Conservation (phyloP, 768 basidiomycete species). For the Termitomyces sp. region DNA sequence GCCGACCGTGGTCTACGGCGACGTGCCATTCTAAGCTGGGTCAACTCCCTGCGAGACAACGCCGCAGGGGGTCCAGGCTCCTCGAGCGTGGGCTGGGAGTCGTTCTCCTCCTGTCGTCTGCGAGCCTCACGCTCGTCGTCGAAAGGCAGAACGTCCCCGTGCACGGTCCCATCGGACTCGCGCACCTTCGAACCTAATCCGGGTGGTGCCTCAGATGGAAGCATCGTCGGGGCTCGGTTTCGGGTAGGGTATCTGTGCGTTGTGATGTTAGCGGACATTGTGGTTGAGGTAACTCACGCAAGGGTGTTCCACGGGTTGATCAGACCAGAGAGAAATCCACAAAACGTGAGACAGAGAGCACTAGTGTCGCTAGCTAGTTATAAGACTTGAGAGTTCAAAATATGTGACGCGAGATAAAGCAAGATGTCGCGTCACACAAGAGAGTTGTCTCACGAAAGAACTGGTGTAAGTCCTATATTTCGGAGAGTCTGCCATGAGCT, state of each 20-base stretch:
- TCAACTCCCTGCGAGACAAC: not conserved
- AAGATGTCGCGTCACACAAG: too few relatives aligned
- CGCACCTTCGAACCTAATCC: not conserved
- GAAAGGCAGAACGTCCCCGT: not conserved
- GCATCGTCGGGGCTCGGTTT: not conserved
- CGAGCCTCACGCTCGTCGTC: not conserved
- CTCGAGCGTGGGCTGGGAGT: not conserved
- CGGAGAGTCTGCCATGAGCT: too few relatives aligned
- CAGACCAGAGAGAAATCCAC: not conserved
- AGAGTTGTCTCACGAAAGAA: too few relatives aligned
- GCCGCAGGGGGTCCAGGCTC: not conserved
- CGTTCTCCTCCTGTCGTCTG: not conserved
- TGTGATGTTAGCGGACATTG: not conserved
- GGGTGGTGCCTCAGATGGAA: fast-evolving
- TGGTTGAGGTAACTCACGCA: not conserved
- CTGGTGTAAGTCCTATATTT: too few relatives aligned
- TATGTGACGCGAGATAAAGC: too few relatives aligned
- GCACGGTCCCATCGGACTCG: not conserved
- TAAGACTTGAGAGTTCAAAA: too few relatives aligned
- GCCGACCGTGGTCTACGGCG: not conserved
- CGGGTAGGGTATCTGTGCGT: not conserved
- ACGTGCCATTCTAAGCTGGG: not conserved
- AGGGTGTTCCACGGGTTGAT: not conserved
- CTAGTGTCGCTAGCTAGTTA: too few relatives aligned
- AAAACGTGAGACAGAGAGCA: too few relatives aligned